Percentiles rank a stretch among this genome's conserved stretches.
These are phyloP conservation scores for Ceratocystis diversiconidia DNA, from an alignment of 2,329 filamentous ascomycete species.

Conservation along the genomic window DNA sequence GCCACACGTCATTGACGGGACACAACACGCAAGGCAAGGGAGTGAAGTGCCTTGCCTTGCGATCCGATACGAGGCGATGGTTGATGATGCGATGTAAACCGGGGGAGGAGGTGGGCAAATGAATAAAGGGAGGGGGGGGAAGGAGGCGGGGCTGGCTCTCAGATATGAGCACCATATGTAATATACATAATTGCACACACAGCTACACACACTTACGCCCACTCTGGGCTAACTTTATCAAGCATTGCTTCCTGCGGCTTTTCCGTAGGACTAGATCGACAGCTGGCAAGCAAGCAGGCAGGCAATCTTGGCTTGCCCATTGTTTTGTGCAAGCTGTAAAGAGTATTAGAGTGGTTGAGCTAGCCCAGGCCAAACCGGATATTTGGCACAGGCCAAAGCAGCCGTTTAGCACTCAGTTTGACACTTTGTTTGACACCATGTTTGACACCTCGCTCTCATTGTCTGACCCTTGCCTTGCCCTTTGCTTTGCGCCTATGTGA, in stretches of 20 bases:
- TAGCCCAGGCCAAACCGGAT: background rate
- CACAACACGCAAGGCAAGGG: conserved; percentile 4
- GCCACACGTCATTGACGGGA: conserved; percentile 9
- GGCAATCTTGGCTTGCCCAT: background rate
- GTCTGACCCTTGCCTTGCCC: background rate
- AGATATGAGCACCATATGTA: background rate
- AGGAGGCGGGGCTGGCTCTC: background rate
- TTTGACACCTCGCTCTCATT: background rate
- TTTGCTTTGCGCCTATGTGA: too few species aligned
- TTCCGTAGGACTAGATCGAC: too few species aligned
- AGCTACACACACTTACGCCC: too few species aligned
- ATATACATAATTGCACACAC: too few species aligned
- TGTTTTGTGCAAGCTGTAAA: background rate
- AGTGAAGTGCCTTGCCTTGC: background rate
- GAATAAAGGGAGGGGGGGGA: background rate
- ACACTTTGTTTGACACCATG: background rate
- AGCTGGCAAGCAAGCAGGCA: too few species aligned
- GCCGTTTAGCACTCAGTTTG: background rate
- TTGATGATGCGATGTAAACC: background rate
- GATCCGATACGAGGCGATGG: background rate
- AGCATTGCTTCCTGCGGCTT: too few species aligned
- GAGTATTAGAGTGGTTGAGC: background rate
- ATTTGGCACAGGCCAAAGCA: background rate
- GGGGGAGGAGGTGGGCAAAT: background rate
- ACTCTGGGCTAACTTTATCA: too few species aligned